Base-by-base conservation (phyloP, 345 rosid genomes). In the Eucalyptus lansdowneana region DNA sequence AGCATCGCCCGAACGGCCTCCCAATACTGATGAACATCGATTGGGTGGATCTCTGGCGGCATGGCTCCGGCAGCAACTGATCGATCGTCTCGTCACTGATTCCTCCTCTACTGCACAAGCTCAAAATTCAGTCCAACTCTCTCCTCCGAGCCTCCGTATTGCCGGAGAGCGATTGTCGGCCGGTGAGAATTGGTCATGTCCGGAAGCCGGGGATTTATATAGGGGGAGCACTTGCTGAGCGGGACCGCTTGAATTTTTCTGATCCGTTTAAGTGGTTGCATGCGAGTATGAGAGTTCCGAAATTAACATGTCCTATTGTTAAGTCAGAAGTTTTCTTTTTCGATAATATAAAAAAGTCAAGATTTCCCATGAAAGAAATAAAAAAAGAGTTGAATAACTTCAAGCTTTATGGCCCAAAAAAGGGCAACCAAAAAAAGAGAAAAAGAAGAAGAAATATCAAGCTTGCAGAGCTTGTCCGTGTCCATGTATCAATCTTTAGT, bases 21-120 rank as follows among this genome's bases (percentile, higher is more conserved):
- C 58, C 58, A 19, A 53, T 53, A 53, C 58, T 19, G 58, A 24
- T 88, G 90, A 40, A 91, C 80, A 89, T 95, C 95, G 62, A 94
- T 91, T 37, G 97, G 98, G 81, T 94, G 94, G 93, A 96, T 93
- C 96, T 96, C 94, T 93, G 95, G 95, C 89, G 90, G 93, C 90
- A 90, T 92, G 88, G 91, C 88, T 90, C 89, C 42, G 10, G 15
- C 17, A 16, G 40, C 47, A 50, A 37, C 34, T 5, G 62, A 44
- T 65, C 21, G 11, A 14, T 62, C 40, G 80, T 31, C 80, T 15
- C 22, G 21, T 69, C 40, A 19, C 80, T 34, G 13, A 69, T 40
- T 27, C 47, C 40, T 15, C 42, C 42, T 49, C 65, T 24, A 19
- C 65, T 47, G 58, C 45, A n/a, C 62, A 51, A 51, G 87, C 62